Conservation (phyloP, 805 yeast species). For the Candida palmyrensis region DNA sequence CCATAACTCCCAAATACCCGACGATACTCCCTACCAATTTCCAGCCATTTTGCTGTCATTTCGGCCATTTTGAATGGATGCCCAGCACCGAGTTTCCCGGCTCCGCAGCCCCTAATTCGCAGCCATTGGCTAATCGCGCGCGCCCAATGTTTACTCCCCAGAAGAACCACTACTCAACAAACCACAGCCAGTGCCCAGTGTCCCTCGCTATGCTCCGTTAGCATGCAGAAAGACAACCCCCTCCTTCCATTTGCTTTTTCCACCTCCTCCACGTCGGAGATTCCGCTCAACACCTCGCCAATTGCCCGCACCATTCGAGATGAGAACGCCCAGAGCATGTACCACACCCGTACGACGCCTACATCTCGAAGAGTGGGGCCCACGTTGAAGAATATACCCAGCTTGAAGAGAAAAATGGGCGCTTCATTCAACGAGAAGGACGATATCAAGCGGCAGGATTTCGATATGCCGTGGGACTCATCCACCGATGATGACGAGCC, state of each 20-base stretch:
- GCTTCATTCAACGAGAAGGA: slow-evolving; percentile 39
- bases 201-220: too few relatives aligned
- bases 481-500: slow-evolving; percentile 9
- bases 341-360: slow-evolving; percentile 35
- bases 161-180: too few relatives aligned
- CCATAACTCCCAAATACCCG: too few relatives aligned
- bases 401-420: slow-evolving; percentile 38
- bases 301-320: slow-evolving; percentile 34
- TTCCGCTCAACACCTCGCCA: slow-evolving; percentile 35
- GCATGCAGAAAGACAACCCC: too few relatives aligned
- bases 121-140: too few relatives aligned
- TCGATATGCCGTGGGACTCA: slow-evolving; percentile 7
- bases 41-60: too few relatives aligned
- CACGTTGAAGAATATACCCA: slow-evolving; percentile 12
- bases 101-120: too few relatives aligned
- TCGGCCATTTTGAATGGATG: too few relatives aligned
- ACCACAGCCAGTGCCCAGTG: too few relatives aligned
- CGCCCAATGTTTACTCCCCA: too few relatives aligned
- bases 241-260: slow-evolving; percentile 49
- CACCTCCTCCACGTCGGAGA: slow-evolving; percentile 25
- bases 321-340: slow-evolving; percentile 39
- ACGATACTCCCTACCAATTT: too few relatives aligned
- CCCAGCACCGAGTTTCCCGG: too few relatives aligned
- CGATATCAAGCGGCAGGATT: slow-evolving; percentile 31
- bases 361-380: slow-evolving; percentile 12